phyloP scores from a whole-genome alignment of 768 basidiomycete genomes.

The Boletus subparvulus region DNA sequence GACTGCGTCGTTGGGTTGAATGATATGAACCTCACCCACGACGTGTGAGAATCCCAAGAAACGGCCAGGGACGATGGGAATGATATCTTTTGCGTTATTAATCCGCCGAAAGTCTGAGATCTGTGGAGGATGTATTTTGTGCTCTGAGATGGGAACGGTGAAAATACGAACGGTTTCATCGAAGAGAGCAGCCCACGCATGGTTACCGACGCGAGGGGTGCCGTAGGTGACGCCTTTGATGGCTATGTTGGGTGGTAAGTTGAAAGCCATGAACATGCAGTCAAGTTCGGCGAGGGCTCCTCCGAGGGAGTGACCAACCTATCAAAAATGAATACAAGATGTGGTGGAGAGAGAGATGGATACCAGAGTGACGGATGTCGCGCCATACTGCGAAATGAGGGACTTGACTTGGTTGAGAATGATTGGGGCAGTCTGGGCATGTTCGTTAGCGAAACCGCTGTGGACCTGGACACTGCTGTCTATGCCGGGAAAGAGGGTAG shows the following conservation, averaged over 20 bases:
- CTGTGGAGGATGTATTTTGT: background rate
- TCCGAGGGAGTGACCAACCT: slow-evolving; percentile 52
- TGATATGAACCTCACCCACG: slow-evolving; percentile 44
- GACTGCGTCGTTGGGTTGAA: slow-evolving; percentile 36
- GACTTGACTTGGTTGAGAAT: slow-evolving; percentile 46
- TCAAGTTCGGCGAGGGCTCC: slow-evolving; percentile 54
- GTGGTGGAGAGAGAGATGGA: slow-evolving; percentile 4
- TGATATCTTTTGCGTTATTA: slow-evolving; percentile 38
- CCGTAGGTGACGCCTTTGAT: slow-evolving; percentile 35
- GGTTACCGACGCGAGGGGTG: slow-evolving; percentile 31
- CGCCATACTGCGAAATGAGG: slow-evolving; percentile 38
- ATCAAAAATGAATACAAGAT: background rate
- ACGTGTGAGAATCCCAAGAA: slow-evolving; percentile 47
- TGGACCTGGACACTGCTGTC: slow-evolving; percentile 45
- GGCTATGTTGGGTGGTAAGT: slow-evolving; percentile 41
- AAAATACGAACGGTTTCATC: slow-evolving; percentile 21
- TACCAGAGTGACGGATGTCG: slow-evolving; percentile 43
- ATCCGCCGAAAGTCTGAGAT: slow-evolving; percentile 28
- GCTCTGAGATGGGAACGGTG: background rate
- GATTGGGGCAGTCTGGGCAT: slow-evolving; percentile 44
- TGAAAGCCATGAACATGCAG: slow-evolving; percentile 46
- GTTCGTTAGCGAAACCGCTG: slow-evolving; percentile 53
- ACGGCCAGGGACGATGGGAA: slow-evolving; percentile 58
- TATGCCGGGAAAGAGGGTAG: slow-evolving; percentile 56
- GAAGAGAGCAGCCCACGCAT: slow-evolving; percentile 29